Evolutionary conservation across 2,329 filamentous ascomycete genomes (phyloP), one percentile per base, ranked within the genome.

Genomic region (Colletotrichum sp.): DNA sequence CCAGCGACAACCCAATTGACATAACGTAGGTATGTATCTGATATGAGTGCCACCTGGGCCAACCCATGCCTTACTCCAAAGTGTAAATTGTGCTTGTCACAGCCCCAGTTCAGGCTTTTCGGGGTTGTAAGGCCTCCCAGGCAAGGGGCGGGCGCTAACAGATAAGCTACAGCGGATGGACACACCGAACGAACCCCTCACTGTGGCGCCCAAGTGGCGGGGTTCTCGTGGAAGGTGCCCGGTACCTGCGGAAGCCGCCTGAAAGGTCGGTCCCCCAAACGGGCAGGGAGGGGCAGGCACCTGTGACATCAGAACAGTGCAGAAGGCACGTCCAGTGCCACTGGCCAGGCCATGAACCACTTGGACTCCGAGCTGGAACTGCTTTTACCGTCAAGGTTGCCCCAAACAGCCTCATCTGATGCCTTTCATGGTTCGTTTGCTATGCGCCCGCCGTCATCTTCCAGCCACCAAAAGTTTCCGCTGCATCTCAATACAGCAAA

Each of bases 271-370:
- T 63, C 28, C 34, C 63, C 16, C n/a, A 63, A 36, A 24, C 36
- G 12, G 38, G 18, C 38, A n/a, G 38, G 38, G 6, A n/a, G 38
- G 38, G 6, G 15, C 43, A 61, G 9, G 38, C 63, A 64, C 38
- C 34, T 28, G 61, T 34, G 34, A 64, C 34, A 36, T 12, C n/a
- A n/a, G 30, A 36, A 38, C n/a, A 38, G 38, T 48, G 21, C 43
- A n/a, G 30, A 21, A 52, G 43, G 43, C 36, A 26, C 30, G 8
- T 36, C 12, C 65, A 52, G 43, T 21, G 43, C 43, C 43, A 69
- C 32, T 28, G 30, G 65, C 67, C 57, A 70, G 60, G 69, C 63
- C 73, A 67, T 72, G 73, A 75, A 75, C 69, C 63, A 72, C 73
- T 72, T 63, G 63, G 73, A 75, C 69, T 26, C 24, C 4, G 8